Percentiles rank a stretch among this genome's conserved stretches.
Evolutionary conservation across 345 rosid species (phyloP).

Genomic region (Cardamine occulta): DNA sequence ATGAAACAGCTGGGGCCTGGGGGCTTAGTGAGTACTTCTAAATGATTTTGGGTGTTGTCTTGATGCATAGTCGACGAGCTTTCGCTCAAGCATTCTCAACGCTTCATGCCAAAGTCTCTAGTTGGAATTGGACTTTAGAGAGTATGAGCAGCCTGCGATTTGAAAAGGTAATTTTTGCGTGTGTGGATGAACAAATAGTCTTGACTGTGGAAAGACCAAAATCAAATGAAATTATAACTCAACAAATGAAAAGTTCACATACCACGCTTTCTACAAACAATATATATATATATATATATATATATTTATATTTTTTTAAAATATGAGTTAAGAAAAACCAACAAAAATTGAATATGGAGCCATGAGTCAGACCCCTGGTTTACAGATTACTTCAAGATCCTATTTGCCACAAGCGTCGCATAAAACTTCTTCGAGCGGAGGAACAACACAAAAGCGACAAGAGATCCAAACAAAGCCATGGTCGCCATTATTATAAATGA

Average conservation of each 20-base stretch:
- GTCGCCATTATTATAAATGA: slow-evolving; percentile 77
- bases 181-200: too few species aligned
- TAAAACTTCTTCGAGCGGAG: slow-evolving; percentile 74
- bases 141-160: too few species aligned
- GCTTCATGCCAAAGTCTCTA: too few species aligned
- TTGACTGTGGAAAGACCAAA: too few species aligned
- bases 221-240: background rate
- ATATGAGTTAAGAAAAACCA: background rate
- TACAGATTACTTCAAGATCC: slow-evolving; percentile 37
- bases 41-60: too few species aligned
- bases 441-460: slow-evolving; percentile 59
- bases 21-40: too few species aligned
- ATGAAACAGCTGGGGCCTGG: too few species aligned
- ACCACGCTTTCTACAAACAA: slow-evolving; percentile 8
- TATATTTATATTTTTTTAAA: background rate
- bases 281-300: too few species aligned
- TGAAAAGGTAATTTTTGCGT: too few species aligned
- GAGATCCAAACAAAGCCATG: slow-evolving; percentile 58
- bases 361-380: background rate
- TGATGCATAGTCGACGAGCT: too few species aligned
- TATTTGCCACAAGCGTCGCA: slow-evolving; percentile 50
- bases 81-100: too few species aligned
- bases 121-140: too few species aligned
- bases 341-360: background rate
- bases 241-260: background rate